These are phyloP conservation scores for Lactifluus echinatus DNA, from an alignment of 768 basidiomycete species.

Conservation along the genomic window DNA sequence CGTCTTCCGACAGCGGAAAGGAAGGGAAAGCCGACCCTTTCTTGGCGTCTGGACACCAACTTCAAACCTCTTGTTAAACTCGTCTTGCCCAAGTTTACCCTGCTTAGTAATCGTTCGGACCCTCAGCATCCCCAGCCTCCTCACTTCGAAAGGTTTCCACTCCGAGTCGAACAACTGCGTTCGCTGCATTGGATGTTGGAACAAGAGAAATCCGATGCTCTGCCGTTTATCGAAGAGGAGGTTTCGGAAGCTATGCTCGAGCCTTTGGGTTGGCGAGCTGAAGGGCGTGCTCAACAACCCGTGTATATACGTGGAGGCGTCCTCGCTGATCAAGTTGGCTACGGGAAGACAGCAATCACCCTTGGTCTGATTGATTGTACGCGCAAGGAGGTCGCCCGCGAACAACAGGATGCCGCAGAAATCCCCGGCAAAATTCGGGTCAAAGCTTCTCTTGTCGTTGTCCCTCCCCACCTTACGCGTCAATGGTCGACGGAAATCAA, in stretches of 20 bases:
- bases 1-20: conserved; percentile 52
- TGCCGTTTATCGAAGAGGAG: conserved; percentile 87
- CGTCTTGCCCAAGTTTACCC: conserved; percentile 52
- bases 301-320: conserved; percentile 80
- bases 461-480: conserved; percentile 81
- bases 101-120: conserved; percentile 72
- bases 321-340: conserved; percentile 92
- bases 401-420: conserved; percentile 43
- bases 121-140: conserved; percentile 66
- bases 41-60: conserved; percentile 80
- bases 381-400: conserved; percentile 43
- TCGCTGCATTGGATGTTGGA: conserved; percentile 89
- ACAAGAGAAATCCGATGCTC: conserved; percentile 56
- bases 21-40: conserved; percentile 41
- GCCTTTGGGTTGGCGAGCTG: conserved; percentile 89
- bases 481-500: conserved; percentile 85
- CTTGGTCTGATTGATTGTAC: conserved; percentile 80
- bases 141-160: conserved; percentile 53
- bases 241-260: conserved; percentile 84
- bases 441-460: conserved; percentile 75
- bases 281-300: conserved; percentile 76
- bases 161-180: conserved; percentile 81
- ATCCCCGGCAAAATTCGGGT: conserved; percentile 61
- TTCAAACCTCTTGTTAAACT: conserved; percentile 58
- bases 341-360: conserved; percentile 94